These are phyloP conservation scores for Aspergillus taichungensis DNA, from an alignment of 495 filamentous ascomycete genomes.

Conservation along the genomic window DNA sequence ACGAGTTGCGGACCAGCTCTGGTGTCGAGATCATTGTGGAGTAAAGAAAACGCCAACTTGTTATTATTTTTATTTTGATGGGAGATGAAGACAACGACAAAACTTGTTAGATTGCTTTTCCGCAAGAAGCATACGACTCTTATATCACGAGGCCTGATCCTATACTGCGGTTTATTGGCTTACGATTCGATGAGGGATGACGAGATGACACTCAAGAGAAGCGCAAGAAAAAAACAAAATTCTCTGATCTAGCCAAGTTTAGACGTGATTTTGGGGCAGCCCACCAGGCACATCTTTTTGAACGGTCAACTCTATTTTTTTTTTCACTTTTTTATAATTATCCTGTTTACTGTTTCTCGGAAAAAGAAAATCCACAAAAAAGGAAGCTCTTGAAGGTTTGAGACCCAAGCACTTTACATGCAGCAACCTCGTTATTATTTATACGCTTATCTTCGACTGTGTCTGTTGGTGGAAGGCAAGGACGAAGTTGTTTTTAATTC, in stretches of 20 bases:
- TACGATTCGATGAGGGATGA: constrained; percentile 51
- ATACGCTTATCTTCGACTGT: constrained; percentile 20
- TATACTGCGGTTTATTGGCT: constrained; percentile 37
- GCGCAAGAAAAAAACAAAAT: constrained; percentile 35
- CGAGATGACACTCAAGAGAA: constrained; percentile 40
- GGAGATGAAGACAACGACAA: constrained; percentile 21
- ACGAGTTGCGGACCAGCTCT: constrained; percentile 55
- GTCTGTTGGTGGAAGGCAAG: constrained; percentile 13
- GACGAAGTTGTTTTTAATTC: constrained; percentile 8
- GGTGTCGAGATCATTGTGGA: constrained; percentile 51
- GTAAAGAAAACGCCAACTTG: constrained; percentile 23
- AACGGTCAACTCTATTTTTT: constrained; percentile 23
- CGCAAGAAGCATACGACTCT: constrained; percentile 38
- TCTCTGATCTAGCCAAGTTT: constrained; percentile 42
- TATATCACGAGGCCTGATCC: constrained; percentile 40
- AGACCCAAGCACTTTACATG: constrained; percentile 34
- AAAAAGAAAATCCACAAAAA: constrained; percentile 8
- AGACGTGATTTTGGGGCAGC: constrained; percentile 44
- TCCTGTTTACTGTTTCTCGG: neutral
- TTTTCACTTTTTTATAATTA: constrained; percentile 14
- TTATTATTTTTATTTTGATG: constrained; percentile 9
- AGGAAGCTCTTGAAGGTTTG: constrained; percentile 14
- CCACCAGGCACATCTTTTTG: constrained; percentile 32
- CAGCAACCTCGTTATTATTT: constrained; percentile 27
- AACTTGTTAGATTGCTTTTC: constrained; percentile 37